phyloP scores from a whole-genome alignment of 768 basidiomycete genomes.

The Tylopilus vinaceipallidus region DNA sequence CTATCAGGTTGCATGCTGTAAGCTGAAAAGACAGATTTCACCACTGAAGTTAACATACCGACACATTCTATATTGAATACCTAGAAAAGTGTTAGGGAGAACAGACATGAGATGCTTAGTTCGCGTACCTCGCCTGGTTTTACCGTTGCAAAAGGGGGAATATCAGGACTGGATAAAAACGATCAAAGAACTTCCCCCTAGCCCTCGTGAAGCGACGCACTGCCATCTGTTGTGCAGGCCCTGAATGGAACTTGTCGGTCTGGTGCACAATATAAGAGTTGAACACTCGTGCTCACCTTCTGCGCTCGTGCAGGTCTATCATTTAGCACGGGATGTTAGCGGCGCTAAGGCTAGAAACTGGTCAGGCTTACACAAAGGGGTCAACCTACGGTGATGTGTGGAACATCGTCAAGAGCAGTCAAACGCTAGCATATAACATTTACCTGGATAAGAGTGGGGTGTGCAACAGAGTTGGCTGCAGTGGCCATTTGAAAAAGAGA shows the following conservation, averaged over 20 bases:
- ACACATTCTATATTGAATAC: conserved; percentile 72
- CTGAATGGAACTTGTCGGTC: conserved; percentile 28
- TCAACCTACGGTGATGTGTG: conserved; percentile 48
- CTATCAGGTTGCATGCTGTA: conserved; percentile 31
- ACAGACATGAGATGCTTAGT: neutral
- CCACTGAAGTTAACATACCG: conserved; percentile 37
- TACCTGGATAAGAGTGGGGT: conserved; percentile 59
- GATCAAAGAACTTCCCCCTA: neutral
- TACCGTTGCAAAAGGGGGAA: conserved; percentile 58
- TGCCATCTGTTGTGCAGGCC: conserved; percentile 75
- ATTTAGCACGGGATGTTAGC: neutral
- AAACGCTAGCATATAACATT: conserved; percentile 4
- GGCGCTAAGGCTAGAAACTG: neutral
- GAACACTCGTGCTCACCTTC: conserved; percentile 40
- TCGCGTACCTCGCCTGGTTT: conserved; percentile 54
- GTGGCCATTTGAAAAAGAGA: conserved; percentile 48
- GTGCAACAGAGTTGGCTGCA: conserved; percentile 54
- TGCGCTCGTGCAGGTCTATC: conserved; percentile 51
- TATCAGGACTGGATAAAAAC: conserved; percentile 49
- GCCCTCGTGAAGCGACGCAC: conserved; percentile 37
- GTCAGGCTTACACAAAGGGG: conserved; percentile 56
- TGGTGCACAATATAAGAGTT: neutral
- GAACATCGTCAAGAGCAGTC: neutral
- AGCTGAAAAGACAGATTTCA: neutral
- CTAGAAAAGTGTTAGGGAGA: conserved; percentile 26